Evolutionary conservation across 2,329 filamentous ascomycete species (phyloP), one percentile per base, ranked within the genome.

Genomic region (Claviceps monticola): DNA sequence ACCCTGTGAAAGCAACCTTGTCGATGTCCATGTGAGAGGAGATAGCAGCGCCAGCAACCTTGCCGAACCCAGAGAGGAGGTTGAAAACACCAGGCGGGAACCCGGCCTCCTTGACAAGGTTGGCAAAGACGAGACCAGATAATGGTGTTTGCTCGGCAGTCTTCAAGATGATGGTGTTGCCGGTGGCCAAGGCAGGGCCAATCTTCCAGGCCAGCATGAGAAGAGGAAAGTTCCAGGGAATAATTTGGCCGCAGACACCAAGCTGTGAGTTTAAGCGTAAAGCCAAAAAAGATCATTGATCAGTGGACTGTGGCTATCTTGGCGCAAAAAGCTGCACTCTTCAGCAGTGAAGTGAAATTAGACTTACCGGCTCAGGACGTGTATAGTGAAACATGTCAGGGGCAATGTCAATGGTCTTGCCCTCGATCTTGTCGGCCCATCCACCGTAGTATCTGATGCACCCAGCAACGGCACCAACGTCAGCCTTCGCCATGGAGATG

Each of bases 401-500:
- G 62, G 78, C 73, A 59, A 88, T 86, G 62, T 94, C 86, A 58
- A 93, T 82, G 52, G 88, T 88, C 75, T 90, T 88, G 69, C 89
- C 88, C 69, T 83, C 77, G 58, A 93, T 83, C 82, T 95, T 95
- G 76, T 95, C 89, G 62, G 88, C 86, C 83, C 85, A 95, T 56
- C 89, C 89, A 63, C 79, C 88, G 62, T 71, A 72, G 66, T 72
- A 96, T 69, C 89, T 82, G 62, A 96, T 69, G 71, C 79, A 84
- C 63, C 76, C 82, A 57, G 79, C 74, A 53, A 83, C 82, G 59
- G 79, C 77, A 51, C 68, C 72, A 43, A 95, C 76, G 64, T 95
- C 88, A 39, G 81, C 84, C 64, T 81, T 84, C 56, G 87, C 84
- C 78, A 88, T 80, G 63, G 64, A 75, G 66, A 88, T 79, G 56